phyloP scores from a whole-genome alignment of 257 asterid species.

The Solanum chmielewskii region DNA sequence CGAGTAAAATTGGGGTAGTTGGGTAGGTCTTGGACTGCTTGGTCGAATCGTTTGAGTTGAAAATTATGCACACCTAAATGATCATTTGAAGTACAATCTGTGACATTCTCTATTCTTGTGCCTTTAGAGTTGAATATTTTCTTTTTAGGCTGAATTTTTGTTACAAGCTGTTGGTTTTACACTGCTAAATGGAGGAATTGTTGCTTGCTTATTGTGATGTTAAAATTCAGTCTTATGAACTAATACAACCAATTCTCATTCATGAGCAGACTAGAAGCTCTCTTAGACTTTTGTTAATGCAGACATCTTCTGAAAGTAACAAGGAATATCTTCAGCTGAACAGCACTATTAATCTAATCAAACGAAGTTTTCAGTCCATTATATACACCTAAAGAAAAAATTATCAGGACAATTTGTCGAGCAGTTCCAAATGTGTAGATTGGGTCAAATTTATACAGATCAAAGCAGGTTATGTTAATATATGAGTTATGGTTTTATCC shows the following conservation, averaged over 20 bases:
- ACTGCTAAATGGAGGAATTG: background rate
- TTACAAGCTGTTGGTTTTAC: background rate
- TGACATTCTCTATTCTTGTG: background rate
- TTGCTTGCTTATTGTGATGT: background rate
- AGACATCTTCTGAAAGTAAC: background rate
- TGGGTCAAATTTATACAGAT: background rate
- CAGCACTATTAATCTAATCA: background rate
- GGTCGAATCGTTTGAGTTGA: background rate
- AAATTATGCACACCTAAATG: background rate
- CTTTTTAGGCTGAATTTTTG: background rate
- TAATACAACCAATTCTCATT: background rate
- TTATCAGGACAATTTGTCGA: background rate
- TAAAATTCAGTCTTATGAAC: background rate
- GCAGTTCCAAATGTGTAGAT: background rate
- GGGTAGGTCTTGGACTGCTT: background rate
- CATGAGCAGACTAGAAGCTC: background rate
- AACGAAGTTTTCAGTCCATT: background rate
- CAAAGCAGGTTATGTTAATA: background rate
- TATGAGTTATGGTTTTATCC: background rate
- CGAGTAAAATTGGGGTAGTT: background rate
- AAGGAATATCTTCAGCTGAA: background rate
- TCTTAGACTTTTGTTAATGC: background rate
- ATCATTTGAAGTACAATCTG: background rate
- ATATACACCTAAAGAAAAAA: background rate
- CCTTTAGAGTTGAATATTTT: background rate